Evolutionary conservation across 2,329 filamentous ascomycete genomes (phyloP).

Genomic region (Xylaria sp.): DNA sequence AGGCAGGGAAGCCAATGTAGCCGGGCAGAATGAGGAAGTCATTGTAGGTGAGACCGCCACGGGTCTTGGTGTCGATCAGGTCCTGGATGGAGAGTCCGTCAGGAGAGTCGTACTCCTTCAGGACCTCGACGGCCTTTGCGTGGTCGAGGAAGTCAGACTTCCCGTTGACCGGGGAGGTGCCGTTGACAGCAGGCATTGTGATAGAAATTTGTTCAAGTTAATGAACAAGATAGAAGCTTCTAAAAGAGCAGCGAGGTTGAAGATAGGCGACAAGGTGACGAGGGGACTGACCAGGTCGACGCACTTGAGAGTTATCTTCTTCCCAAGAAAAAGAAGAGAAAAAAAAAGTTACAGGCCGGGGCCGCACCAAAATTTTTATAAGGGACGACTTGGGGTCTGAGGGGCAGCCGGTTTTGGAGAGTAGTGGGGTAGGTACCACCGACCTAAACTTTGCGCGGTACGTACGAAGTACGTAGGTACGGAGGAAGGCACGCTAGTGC

Average conservation of each 20-base stretch:
- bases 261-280: conserved; percentile 32
- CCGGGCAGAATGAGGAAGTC: conserved; percentile 96
- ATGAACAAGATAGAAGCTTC: conserved; percentile 27
- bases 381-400: background rate
- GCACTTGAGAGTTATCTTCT: conserved; percentile 43
- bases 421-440: background rate
- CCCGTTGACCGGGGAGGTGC: conserved; percentile 49
- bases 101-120: conserved; percentile 71
- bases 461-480: background rate
- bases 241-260: conserved; percentile 38
- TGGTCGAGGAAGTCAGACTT: conserved; percentile 62
- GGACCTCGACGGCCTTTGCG: conserved; percentile 69
- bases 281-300: conserved; percentile 32
- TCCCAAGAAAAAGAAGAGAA: conserved; percentile 47
- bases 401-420: background rate
- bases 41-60: conserved; percentile 96
- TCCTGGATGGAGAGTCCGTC: conserved; percentile 87
- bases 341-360: conserved; percentile 26
- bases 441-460: background rate
- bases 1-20: conserved; percentile 96
- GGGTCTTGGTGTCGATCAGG: conserved; percentile 83
- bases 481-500: too few relatives aligned
- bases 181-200: conserved; percentile 70
- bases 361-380: conserved; percentile 39
- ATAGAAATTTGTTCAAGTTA: conserved; percentile 28